phyloP scores from a whole-genome alignment of 768 basidiomycete species.

The Leccinum variicolor region DNA sequence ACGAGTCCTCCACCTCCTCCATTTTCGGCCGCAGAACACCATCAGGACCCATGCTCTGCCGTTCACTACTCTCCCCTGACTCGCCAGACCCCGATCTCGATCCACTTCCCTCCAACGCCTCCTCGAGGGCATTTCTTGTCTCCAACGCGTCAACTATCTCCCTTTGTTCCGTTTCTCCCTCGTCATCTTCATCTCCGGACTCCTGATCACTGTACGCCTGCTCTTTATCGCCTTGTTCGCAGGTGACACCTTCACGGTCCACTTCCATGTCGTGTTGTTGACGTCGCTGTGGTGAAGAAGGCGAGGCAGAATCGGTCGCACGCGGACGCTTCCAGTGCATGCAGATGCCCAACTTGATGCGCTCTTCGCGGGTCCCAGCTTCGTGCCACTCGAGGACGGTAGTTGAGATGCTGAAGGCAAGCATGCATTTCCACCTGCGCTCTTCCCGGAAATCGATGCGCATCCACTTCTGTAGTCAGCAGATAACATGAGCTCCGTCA shows the following conservation, averaged over 20 bases:
- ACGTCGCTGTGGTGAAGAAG: slow-evolving; percentile 29
- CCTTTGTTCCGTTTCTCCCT: slow-evolving; percentile 53
- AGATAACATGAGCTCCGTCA: slow-evolving; percentile 9
- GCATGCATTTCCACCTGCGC: slow-evolving; percentile 82
- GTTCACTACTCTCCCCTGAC: slow-evolving; percentile 36
- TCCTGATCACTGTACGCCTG: slow-evolving; percentile 28
- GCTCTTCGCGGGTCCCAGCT: slow-evolving; percentile 59
- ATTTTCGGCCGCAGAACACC: slow-evolving; percentile 42
- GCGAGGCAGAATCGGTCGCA: slow-evolving; percentile 21
- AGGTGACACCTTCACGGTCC: slow-evolving; percentile 22
- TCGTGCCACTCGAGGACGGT: slow-evolving; percentile 88
- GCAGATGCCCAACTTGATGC: slow-evolving; percentile 62
- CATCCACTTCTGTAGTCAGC: slow-evolving; percentile 81
- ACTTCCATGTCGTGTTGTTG: slow-evolving; percentile 30
- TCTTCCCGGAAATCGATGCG: slow-evolving; percentile 94
- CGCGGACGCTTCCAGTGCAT: slow-evolving; percentile 58
- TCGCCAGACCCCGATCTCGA: slow-evolving; percentile 27
- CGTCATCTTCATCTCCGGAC: slow-evolving; percentile 59
- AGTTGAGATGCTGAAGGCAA: slow-evolving; percentile 79
- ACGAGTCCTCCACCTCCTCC: slow-evolving; percentile 58
- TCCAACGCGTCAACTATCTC: slow-evolving; percentile 61
- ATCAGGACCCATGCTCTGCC: slow-evolving; percentile 26
- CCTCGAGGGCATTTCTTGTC: slow-evolving; percentile 50
- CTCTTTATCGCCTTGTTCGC: slow-evolving; percentile 23
- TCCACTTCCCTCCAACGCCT: slow-evolving; percentile 46